Percentiles rank a stretch among this genome's conserved stretches.
phyloP scores from a whole-genome alignment of 2,329 filamentous ascomycete species.

The Metarhizium guizhouense region DNA sequence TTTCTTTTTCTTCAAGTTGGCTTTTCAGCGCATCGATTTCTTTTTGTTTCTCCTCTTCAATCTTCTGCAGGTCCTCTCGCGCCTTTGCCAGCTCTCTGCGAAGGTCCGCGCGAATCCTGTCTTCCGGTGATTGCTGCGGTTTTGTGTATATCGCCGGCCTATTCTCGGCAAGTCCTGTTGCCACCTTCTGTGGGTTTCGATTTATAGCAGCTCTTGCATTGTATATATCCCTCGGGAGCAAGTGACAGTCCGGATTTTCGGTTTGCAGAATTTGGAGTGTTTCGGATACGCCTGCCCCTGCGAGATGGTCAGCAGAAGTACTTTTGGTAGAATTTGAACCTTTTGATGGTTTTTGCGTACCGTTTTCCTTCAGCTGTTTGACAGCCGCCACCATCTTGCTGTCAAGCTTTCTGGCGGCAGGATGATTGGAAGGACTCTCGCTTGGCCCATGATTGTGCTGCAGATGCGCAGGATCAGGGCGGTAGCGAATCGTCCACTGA shows the following conservation, averaged over 20 bases:
- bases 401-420: constrained; percentile 55
- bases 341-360: constrained; percentile 31
- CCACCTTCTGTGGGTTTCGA: constrained; percentile 54
- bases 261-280: constrained; percentile 58
- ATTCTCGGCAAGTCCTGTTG: constrained; percentile 49
- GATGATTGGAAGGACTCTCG: constrained; percentile 57
- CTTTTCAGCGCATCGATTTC: constrained; percentile 50
- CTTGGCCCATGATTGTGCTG: constrained; percentile 58
- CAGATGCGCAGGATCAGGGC: constrained; percentile 48
- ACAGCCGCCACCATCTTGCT: constrained; percentile 61
- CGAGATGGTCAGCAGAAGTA: constrained; percentile 10
- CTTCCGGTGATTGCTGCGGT: constrained; percentile 52
- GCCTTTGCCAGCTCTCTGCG: constrained; percentile 50
- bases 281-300: constrained; percentile 55
- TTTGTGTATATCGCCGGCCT: constrained; percentile 59
- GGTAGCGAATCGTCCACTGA: constrained; percentile 58
- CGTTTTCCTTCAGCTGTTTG: constrained; percentile 56
- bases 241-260: constrained; percentile 53
- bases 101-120: constrained; percentile 54
- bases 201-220: constrained; percentile 60
- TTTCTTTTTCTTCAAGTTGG: constrained; percentile 54
- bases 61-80: constrained; percentile 45
- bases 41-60: constrained; percentile 47
- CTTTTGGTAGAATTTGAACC: constrained; percentile 4
- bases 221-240: constrained; percentile 58